phyloP scores from a whole-genome alignment of 148 eudicot genomes.

The Nepenthes gracilis region DNA sequence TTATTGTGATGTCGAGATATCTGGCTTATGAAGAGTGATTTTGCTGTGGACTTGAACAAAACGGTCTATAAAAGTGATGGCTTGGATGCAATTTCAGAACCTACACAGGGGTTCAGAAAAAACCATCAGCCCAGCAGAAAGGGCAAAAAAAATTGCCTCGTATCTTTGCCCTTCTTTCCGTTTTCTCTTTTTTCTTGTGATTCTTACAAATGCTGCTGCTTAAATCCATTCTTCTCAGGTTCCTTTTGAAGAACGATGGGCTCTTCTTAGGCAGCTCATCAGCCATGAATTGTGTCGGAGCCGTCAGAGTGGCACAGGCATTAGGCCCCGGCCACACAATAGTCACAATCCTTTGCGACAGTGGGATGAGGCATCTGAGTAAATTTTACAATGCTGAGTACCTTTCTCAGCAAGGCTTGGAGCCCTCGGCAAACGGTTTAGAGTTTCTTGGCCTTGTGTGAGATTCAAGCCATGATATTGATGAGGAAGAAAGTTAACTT shows the following conservation, averaged over 20 bases:
- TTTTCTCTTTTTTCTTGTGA: no score
- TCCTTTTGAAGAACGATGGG: conserved; percentile 83
- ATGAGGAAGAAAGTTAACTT: no score
- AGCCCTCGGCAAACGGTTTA: conserved; percentile 50
- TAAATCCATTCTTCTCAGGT: conserved; percentile 24
- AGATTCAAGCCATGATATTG: neutral
- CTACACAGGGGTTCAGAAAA: no score
- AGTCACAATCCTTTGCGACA: conserved; percentile 82
- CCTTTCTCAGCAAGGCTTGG: conserved; percentile 52
- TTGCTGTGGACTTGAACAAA: no score
- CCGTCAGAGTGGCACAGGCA: conserved; percentile 70
- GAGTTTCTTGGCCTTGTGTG: conserved; percentile 43
- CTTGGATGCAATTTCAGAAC: no score
- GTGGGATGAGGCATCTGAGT: conserved; percentile 94
- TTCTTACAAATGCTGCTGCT: no score
- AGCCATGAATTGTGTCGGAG: conserved; percentile 98
- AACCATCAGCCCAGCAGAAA: no score
- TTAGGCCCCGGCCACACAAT: conserved; percentile 91
- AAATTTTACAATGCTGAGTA: conserved; percentile 60
- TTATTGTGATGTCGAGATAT: no score
- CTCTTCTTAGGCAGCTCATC: conserved; percentile 94
- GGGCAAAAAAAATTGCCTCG: neutral
- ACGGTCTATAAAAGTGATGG: no score
- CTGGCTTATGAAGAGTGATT: no score
- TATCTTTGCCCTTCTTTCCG: no score